Base-by-base conservation (phyloP, 768 basidiomycete genomes). In the Termitomyces sp. region DNA sequence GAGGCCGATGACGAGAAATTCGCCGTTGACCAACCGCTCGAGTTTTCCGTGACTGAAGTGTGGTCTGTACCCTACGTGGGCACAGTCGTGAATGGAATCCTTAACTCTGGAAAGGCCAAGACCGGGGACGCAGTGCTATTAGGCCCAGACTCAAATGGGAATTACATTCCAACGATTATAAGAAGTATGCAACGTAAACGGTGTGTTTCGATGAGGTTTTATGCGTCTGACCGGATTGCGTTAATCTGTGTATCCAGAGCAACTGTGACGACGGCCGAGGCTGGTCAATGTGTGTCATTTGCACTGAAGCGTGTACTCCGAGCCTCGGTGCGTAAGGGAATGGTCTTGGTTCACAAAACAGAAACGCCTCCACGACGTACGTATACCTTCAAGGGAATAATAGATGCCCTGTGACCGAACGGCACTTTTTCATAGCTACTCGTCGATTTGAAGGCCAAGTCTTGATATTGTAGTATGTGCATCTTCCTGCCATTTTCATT, bases 101-200 rank as follows among this genome's bases (percentile, higher is more conserved):
- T 94, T 56, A 89, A 92, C 64, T 76, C 83, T 42, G 92, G 92
- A 34, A 77, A 72, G 38, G 71, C 88, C 54, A 88, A 87, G 67
- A 79, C 85, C 5, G 93, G 93, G 24, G 93, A 98, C 64, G 67
- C 84, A 1, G 83, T 96, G 26, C 70, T 93, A 21, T 74, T 97
- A 46, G 97, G 96, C 1, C 97, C 97, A 1, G 97, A 99, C 67
- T 83, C 90, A 0, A 91, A 93, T 51, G 96, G 96, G 2, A 86
- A 90, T 63, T 98, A 87, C 69, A 81, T 85, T 58, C 78, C 80
- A 38, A 90, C 90, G 0, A 74, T 84, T 9, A 75, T 99, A 58
- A 93, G 90, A 74, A 89, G 85, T 61, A 99, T 99, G 73, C 95
- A 98, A 71, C 81, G 95, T 55, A 99, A 98, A 70, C 74, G 90